Percentiles rank a stretch among this genome's conserved stretches.
phyloP scores from a whole-genome alignment of 129 eudicot species.

The Gnaphalium uliginosum region DNA sequence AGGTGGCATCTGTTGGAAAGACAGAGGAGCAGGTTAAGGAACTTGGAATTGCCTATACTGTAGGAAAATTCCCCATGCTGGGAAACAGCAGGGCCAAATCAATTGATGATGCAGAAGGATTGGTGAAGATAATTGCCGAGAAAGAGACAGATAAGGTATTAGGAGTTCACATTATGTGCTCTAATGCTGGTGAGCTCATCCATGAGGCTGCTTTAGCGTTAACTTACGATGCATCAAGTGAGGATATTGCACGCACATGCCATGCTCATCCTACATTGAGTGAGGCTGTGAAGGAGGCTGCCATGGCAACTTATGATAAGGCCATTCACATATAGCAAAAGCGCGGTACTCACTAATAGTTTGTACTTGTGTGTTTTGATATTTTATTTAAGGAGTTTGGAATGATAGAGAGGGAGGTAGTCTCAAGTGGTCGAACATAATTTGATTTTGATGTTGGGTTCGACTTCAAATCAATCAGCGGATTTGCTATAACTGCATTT shows the following conservation, averaged over 20 bases:
- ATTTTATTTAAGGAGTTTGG: not conserved
- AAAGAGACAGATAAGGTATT: slow-evolving; percentile 80
- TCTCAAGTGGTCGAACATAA: not conserved
- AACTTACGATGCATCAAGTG: slow-evolving; percentile 86
- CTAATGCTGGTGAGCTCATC: slow-evolving; percentile 92
- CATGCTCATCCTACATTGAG: slow-evolving; percentile 93
- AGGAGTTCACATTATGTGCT: slow-evolving; percentile 86
- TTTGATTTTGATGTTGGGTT: slow-evolving; percentile 10
- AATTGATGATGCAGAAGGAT: slow-evolving; percentile 81
- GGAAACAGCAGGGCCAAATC: slow-evolving; percentile 97
- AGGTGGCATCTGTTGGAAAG: slow-evolving; percentile 88
- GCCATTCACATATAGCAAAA: slow-evolving; percentile 48
- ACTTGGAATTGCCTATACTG: slow-evolving; percentile 60
- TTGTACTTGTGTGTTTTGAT: not conserved
- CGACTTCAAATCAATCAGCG: not conserved
- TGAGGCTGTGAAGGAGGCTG: slow-evolving; percentile 89
- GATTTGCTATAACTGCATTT: not conserved
- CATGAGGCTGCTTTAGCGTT: slow-evolving; percentile 80
- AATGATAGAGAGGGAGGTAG: not conserved
- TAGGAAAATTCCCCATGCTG: slow-evolving; percentile 79
- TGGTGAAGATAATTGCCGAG: slow-evolving; percentile 82
- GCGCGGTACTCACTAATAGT: not conserved
- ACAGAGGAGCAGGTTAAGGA: slow-evolving; percentile 91
- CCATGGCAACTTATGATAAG: slow-evolving; percentile 87
- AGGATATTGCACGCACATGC: slow-evolving; percentile 94